Percentiles rank a stretch among this genome's conserved stretches.
These are phyloP conservation scores for Tricholoma hemisulphureum DNA, from an alignment of 768 basidiomycete genomes.

Conservation along the genomic window DNA sequence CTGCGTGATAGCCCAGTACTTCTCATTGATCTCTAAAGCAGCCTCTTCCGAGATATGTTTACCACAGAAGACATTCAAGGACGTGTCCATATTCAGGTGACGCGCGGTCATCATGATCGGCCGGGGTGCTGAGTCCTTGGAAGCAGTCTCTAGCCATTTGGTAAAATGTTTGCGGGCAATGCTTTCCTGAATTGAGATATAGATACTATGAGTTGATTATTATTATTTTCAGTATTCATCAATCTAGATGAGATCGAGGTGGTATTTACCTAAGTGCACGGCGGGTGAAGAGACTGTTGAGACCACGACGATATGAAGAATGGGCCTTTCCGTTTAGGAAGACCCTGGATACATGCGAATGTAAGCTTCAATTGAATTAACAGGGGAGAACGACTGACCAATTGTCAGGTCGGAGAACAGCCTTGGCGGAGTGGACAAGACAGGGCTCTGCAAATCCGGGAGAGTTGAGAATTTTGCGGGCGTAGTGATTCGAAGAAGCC, in stretches of 20 bases:
- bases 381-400: constrained; percentile 50
- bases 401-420: constrained; percentile 80
- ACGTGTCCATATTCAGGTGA: constrained; percentile 95
- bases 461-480: constrained; percentile 95
- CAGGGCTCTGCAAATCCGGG: constrained; percentile 92
- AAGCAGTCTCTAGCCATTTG: constrained; percentile 65
- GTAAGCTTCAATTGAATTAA: background rate
- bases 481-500: constrained; percentile 89
- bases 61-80: constrained; percentile 94
- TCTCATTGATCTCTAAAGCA: constrained; percentile 78
- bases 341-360: constrained; percentile 58
- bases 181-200: constrained; percentile 78
- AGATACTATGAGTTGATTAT: constrained; percentile 52
- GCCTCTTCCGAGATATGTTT: constrained; percentile 81
- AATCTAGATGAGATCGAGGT: constrained; percentile 2
- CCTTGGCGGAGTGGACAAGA: constrained; percentile 88
- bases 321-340: constrained; percentile 94
- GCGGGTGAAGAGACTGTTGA: constrained; percentile 92
- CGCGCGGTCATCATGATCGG: constrained; percentile 90
- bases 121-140: constrained; percentile 46
- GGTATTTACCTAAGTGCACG: constrained; percentile 80
- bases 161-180: constrained; percentile 76
- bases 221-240: constrained; percentile 2
- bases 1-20: constrained; percentile 94
- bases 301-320: constrained; percentile 87